Percentiles rank a stretch among this genome's conserved stretches.
phyloP scores from a whole-genome alignment of 2,329 filamentous ascomycete species.

The Ophiostoma quercus region DNA sequence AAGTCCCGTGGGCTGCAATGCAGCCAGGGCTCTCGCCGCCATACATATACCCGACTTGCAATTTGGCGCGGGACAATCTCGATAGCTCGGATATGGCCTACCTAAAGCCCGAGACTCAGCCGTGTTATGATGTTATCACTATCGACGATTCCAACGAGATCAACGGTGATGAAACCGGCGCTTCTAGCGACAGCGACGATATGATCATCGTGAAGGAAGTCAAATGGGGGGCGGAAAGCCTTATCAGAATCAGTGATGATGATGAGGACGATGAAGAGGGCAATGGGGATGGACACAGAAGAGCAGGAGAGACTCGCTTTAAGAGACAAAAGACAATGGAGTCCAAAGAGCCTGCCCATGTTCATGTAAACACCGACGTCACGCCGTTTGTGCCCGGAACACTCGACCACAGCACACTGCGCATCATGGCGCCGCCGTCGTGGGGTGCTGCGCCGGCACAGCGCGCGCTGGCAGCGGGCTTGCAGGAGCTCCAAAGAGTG shows the following conservation, averaged over 20 bases:
- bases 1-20: slow-evolving; percentile 12
- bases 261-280: neutral
- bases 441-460: slow-evolving; percentile 61
- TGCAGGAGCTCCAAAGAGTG: slow-evolving; percentile 57
- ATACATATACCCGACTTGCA: too few relatives aligned
- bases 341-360: neutral
- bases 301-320: neutral
- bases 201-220: neutral
- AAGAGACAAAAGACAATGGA: too few relatives aligned
- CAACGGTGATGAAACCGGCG: too few relatives aligned
- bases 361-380: slow-evolving; percentile 15
- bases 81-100: neutral
- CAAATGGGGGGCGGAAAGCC: neutral
- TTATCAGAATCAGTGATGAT: neutral
- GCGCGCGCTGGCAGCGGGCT: slow-evolving; percentile 58
- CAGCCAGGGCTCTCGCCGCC: neutral
- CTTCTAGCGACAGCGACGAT: neutral
- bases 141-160: neutral
- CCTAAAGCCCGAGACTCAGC: neutral
- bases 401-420: slow-evolving; percentile 57
- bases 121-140: neutral
- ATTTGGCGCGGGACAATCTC: too few relatives aligned
- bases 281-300: neutral
- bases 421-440: slow-evolving; percentile 57
- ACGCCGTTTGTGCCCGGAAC: slow-evolving; percentile 60